Base-by-base conservation (phyloP, 495 filamentous ascomycete species). In the Talaromyces borbonicus region DNA sequence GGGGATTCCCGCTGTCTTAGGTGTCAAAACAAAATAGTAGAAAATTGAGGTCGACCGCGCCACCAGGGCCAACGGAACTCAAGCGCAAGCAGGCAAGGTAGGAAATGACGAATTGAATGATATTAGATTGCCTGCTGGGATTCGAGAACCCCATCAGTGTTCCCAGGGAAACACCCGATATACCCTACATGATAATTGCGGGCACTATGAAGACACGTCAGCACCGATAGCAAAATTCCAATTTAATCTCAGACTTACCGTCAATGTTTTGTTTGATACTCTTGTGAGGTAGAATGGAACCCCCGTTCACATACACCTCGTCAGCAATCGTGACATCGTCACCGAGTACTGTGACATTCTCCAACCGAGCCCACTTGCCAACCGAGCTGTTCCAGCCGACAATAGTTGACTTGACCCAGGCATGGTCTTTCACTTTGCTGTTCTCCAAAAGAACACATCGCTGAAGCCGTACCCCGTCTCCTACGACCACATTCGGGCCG, bases 301-400 rank as follows among this genome's bases (percentile, higher is more conserved):
- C 92, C 54, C 92, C 92, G 68, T 99, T 99, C 61, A 97, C 93
- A 64, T 99, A 97, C 31, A 99, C 83, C 67, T 99, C 92, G 60
- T 99, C 92, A 41, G 85, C 89, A 62, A 99, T 95, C 46, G 87
- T 95, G n/a, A 99, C 92, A 63, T 99, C 92, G 65, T 99, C 93
- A 52, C 92, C 92, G 33, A 99, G 78, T 40, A 99, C 92, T 1
- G 84, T 87, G 20, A 99, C 92, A 58, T 98, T 98, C 75, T 99
- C 92, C 56, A 99, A 70, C 50, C 92, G 82, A 47, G 92, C 90
- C 92, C 92, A 99, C 55, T 81, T 81, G 50, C 92, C 92, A 27
- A 99, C 87, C 26, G 81, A 83, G 73, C 87, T 94, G 73, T 97
- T 97, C 92, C 92, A 99, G 53, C 92, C 92, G 9, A 99, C 90